Base-by-base conservation (phyloP, 164 flowering plant genomes). In the Vitis amurensis region DNA sequence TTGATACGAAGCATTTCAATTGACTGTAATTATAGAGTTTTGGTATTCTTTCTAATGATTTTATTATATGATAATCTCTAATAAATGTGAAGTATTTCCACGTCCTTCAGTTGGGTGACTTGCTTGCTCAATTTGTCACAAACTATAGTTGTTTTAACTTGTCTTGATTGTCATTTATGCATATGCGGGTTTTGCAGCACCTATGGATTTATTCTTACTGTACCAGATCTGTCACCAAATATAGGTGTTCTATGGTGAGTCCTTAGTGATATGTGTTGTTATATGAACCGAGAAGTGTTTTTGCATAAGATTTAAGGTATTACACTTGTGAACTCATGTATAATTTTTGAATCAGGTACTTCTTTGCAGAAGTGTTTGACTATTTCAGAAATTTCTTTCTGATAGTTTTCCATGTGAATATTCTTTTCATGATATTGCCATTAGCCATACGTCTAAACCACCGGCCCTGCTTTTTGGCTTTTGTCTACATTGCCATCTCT, bases 321-420 rank as follows among this genome's bases (percentile, higher is more conserved):
- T 50, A 17, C 31, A 63, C 58, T 59, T 15, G 64, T 19, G 11
- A 50, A 17, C 15, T 64, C 57, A 52, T 53, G 50, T 71, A 27
- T 51, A 49, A 55, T 52, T 19, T 61, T 76, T 37, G 23, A 63
- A 48, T 85, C 90, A 95, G 98, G 99, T 95, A 95, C 86, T 91
- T 95, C 84, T 95, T 93, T 77, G 99, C 99, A 8, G 98, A 95
- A 84, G 99, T 96, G 75, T 96, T 96, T 70, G 90, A 93, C 23
- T 91, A 88, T 63, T 95, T 93, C 88, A 82, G 97, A 79, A 80
- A 74, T 64, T 93, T 95, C 82, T 95, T 93, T 74, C 74, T 95
- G 75, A 85, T 93, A 56, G 97, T 91, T 61, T 90, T 93, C 79
- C 97, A 93, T 65, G 77, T 84, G 73, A 95, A 95, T 74, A 88